Conservation (phyloP, 306 rosid species). For the Sphenostylis stenocarpa region DNA sequence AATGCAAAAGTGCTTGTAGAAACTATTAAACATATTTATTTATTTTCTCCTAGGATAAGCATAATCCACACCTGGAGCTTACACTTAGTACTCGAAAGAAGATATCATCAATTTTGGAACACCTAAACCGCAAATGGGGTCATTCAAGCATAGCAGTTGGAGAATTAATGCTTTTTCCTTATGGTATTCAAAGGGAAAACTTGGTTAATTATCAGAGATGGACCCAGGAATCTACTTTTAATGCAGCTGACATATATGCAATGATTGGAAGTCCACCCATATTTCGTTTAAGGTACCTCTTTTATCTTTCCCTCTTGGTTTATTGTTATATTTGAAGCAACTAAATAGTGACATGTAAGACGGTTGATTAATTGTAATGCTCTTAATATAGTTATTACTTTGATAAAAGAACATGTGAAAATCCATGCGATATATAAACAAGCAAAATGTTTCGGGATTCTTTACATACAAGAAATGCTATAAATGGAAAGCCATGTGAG, state of each 20-base stretch:
- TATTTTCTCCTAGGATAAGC: constrained; percentile 63
- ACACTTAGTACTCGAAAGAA: constrained; percentile 86
- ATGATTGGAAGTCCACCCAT: constrained; percentile 73
- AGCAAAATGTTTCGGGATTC: background rate
- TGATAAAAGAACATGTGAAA: constrained; percentile 1
- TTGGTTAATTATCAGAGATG: constrained; percentile 66
- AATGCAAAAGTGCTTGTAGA: constrained; percentile 24
- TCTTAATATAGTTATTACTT: background rate
- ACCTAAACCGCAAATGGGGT: constrained; percentile 97
- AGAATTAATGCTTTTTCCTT: constrained; percentile 84
- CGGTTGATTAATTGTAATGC: background rate
- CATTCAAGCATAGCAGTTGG: constrained; percentile 82
- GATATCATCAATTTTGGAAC: constrained; percentile 94
- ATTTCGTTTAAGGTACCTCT: constrained; percentile 81
- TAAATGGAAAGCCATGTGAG: background rate
- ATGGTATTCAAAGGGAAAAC: constrained; percentile 66
- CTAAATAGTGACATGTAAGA: background rate
- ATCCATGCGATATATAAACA: constrained; percentile 1
- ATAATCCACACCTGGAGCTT: constrained; percentile 93
- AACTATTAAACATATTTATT: background rate
- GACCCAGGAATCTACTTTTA: constrained; percentile 74
- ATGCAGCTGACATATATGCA: constrained; percentile 81
- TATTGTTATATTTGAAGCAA: constrained; percentile 21
- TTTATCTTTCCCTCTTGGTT: constrained; percentile 27
- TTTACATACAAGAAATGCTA: background rate